Evolutionary conservation across 306 rosid genomes (phyloP), one percentile per base, ranked within the genome.

Genomic region (Quercus ilex): DNA sequence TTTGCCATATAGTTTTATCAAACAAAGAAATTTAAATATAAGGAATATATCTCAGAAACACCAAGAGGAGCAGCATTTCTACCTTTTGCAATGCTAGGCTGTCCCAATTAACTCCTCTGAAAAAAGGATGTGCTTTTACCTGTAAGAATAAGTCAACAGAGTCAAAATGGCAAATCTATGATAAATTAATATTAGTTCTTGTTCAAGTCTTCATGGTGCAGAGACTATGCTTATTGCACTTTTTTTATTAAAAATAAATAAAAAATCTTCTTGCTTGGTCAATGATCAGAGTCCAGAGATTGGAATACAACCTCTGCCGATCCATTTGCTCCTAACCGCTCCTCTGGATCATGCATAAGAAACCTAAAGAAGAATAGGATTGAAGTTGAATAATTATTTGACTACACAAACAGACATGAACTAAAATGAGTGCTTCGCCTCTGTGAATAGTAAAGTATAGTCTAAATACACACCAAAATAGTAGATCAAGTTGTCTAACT

Each of bases 91-190:
- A 7, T 9, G 52, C 72, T 35, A 68, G 72, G 72, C 38, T 68
- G 52, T 68, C 72, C 72, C 72, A 68, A 49, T 35, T 35, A 68
- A 68, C 72, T 35, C 72, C 72, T 35, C 52, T 35, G 72, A 68
- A 68, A 68, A 68, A 68, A 18, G 72, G 72, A 68, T 68, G 72
- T 19, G 52, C 52, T 68, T 68, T 68, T 35, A 68, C 72, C 72
- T 68, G 72, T n/a, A 68, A 68, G 38, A 68, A 62, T 13, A 63
- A 9, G 12, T 63, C 69, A 63, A 63, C 15, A 2, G 5, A 63
- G 69, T 63, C 38, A 63, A 63, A 63, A 63, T 13, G 30, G 41
- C 11, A 18, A 63, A 63, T 63, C 38, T 28, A 15, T 13, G 41
- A 26, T 23, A 19, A 68, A 68, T 35, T 31, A 4, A 13, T 19